Evolutionary conservation across 345 rosid genomes (phyloP).

Genomic region (Salix brachista): DNA sequence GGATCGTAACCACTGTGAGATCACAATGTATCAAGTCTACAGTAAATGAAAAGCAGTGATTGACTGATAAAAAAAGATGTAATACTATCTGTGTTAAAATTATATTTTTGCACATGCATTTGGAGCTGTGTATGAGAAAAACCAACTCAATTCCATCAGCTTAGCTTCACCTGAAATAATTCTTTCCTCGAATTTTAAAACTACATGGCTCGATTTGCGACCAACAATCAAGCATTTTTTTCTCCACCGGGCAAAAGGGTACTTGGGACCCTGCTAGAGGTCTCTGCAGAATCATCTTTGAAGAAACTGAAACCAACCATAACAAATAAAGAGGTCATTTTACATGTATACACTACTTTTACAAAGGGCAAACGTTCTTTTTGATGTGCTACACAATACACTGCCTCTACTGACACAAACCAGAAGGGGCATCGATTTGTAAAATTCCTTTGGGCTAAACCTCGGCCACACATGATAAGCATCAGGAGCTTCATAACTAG

Average conservation of each 20-base stretch:
- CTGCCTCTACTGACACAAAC: background rate
- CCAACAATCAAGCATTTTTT: constrained; percentile 75
- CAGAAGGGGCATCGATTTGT: background rate
- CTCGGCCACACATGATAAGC: background rate
- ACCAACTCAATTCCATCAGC: background rate
- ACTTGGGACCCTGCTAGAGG: constrained; percentile 73
- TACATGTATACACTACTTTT: background rate
- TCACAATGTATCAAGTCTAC: background rate
- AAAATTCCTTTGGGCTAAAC: background rate
- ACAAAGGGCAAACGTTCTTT: background rate
- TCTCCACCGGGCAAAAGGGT: constrained; percentile 58
- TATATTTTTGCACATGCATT: background rate
- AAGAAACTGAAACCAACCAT: constrained; percentile 54
- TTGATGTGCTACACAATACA: background rate
- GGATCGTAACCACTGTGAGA: background rate
- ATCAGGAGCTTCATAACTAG: background rate
- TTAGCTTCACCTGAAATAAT: constrained; percentile 50
- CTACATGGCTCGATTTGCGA: constrained; percentile 57
- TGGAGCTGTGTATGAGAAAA: background rate
- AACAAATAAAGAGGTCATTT: background rate
- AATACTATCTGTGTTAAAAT: background rate
- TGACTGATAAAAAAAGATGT: background rate
- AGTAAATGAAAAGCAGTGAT: background rate
- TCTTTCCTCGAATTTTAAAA: constrained; percentile 61
- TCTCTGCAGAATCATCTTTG: constrained; percentile 61